Percentiles rank a stretch among this genome's conserved stretches.
phyloP scores from a whole-genome alignment of 306 rosid genomes.

The Medicago truncatula region DNA sequence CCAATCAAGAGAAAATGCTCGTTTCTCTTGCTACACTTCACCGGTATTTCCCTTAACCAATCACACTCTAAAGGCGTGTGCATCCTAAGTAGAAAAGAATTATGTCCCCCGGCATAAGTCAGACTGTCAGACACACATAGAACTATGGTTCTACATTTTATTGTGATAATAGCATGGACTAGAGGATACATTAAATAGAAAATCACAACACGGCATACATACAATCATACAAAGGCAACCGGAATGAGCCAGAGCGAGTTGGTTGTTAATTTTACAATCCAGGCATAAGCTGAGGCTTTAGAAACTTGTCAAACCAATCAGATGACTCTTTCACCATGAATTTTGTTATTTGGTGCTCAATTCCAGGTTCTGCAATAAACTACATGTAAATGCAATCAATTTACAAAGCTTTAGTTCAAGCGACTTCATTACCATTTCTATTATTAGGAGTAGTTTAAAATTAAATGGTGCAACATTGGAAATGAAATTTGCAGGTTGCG shows the following conservation, averaged over 20 bases:
- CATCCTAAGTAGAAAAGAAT: neutral
- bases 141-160: conserved; percentile 14
- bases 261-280: conserved; percentile 6
- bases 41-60: no score
- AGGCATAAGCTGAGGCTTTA: conserved; percentile 44
- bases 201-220: neutral
- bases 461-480: conserved; percentile 6
- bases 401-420: conserved; percentile 13
- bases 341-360: conserved; percentile 63
- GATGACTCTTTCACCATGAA: conserved; percentile 69
- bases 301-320: conserved; percentile 79
- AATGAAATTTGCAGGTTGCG: conserved; percentile 33
- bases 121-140: neutral
- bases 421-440: conserved; percentile 11
- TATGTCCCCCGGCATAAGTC: neutral
- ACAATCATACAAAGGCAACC: conserved; percentile 11
- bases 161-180: neutral
- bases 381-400: conserved; percentile 47
- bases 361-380: conserved; percentile 65
- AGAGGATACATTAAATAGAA: neutral
- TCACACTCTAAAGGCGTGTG: neutral
- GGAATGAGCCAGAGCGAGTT: conserved; percentile 10
- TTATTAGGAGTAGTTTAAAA: neutral
- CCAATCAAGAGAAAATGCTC: neutral
- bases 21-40: no score